phyloP scores from a whole-genome alignment of 192 early-diverging fungal species.

The Umbelopsis isabellina region DNA sequence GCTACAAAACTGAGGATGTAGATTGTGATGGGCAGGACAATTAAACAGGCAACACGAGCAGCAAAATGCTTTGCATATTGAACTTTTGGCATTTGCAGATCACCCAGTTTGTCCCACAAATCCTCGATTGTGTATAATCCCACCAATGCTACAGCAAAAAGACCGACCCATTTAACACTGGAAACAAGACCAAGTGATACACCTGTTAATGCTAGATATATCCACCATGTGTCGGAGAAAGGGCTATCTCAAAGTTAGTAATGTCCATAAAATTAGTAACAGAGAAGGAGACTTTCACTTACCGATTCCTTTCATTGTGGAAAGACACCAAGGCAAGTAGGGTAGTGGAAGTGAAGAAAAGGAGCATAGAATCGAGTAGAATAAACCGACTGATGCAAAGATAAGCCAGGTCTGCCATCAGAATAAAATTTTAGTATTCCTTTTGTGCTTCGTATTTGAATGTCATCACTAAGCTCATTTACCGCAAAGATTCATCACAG shows the following conservation, averaged over 20 bases:
- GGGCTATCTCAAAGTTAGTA: constrained; percentile 48
- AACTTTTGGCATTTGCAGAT: constrained; percentile 61
- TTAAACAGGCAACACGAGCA: constrained; percentile 79
- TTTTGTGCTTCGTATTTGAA: constrained; percentile 30
- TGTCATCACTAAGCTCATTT: constrained; percentile 20
- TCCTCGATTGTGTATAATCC: constrained; percentile 93
- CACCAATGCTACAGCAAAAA: constrained; percentile 89
- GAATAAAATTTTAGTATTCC: constrained; percentile 22
- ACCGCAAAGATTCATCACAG: constrained; percentile 80
- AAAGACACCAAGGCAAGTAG: constrained; percentile 74
- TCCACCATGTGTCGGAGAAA: constrained; percentile 88
- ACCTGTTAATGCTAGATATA: constrained; percentile 87
- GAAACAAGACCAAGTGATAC: constrained; percentile 81
- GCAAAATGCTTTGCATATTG: constrained; percentile 82
- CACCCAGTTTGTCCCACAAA: constrained; percentile 87
- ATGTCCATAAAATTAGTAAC: neutral
- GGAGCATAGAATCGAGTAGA: constrained; percentile 92
- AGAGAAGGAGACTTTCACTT: constrained; percentile 7
- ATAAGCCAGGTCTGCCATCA: constrained; percentile 66
- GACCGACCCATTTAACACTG: constrained; percentile 96
- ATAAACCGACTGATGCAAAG: constrained; percentile 88
- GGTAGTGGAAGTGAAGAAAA: constrained; percentile 81
- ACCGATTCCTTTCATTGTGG: constrained; percentile 70
- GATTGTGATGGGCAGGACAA: constrained; percentile 79
- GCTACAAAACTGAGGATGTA: constrained; percentile 84